Conservation (phyloP, 169 alveolate species). For the Amoebophrya sp. region DNA sequence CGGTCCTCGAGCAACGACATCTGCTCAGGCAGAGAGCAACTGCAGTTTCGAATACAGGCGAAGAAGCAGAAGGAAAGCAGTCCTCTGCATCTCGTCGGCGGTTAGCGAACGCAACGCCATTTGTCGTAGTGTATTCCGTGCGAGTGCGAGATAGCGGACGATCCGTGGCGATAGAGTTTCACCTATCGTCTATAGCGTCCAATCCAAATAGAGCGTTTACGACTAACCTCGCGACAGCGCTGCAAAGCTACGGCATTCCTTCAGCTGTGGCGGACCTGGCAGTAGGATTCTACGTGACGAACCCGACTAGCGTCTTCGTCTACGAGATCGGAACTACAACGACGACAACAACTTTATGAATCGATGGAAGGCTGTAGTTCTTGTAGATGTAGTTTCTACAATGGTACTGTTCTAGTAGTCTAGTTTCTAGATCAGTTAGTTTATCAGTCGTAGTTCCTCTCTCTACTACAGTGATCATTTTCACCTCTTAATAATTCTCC, state of each 20-base stretch:
- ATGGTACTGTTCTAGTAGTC: too few relatives aligned
- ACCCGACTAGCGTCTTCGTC: background rate
- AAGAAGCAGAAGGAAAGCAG: background rate
- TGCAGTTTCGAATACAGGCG: background rate
- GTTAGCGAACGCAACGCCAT: conserved; percentile 3
- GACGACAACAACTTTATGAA: too few relatives aligned
- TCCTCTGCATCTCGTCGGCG: background rate
- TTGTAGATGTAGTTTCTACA: too few relatives aligned
- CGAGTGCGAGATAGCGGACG: background rate
- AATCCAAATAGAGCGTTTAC: background rate
- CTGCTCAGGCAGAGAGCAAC: too few relatives aligned
- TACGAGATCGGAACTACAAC: background rate
- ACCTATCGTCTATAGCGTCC: background rate
- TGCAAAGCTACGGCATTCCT: background rate
- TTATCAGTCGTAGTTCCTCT: too few relatives aligned
- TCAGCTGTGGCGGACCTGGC: background rate
- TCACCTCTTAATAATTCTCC: too few relatives aligned
- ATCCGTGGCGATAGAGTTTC: background rate
- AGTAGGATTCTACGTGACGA: background rate
- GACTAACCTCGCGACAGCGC: background rate
- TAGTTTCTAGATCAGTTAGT: too few relatives aligned
- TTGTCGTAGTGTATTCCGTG: background rate
- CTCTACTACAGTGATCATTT: too few relatives aligned
- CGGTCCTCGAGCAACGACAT: too few relatives aligned
- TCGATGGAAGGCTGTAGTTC: too few relatives aligned